These are phyloP conservation scores for Aspergillus quadricinctus DNA, from an alignment of 2,329 filamentous ascomycete genomes.

Conservation along the genomic window DNA sequence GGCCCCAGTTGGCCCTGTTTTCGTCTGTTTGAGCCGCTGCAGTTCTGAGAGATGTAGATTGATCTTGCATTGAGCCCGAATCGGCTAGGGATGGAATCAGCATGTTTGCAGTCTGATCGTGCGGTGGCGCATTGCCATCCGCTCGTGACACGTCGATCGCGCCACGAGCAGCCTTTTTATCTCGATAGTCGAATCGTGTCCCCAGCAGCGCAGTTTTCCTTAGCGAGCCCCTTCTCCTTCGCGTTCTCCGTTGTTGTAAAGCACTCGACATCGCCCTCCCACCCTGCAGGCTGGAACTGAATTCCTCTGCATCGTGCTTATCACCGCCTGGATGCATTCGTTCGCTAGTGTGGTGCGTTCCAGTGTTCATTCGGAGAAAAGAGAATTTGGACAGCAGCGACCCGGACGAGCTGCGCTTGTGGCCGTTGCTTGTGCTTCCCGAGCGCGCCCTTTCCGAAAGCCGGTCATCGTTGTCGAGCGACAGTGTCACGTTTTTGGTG, in stretches of 20 bases:
- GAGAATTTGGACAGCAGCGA: conserved; percentile 65
- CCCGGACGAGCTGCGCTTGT: conserved; percentile 57
- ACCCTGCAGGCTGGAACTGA: conserved; percentile 34
- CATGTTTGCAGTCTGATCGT: conserved; percentile 2
- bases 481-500: conserved; percentile 22
- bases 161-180: conserved; percentile 22
- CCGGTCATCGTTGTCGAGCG: conserved; percentile 19
- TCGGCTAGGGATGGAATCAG: conserved; percentile 11
- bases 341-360: conserved; percentile 32
- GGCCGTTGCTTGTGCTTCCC: conserved; percentile 32
- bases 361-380: conserved; percentile 55
- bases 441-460: conserved; percentile 28
- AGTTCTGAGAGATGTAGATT: conserved; percentile 9
- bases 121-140: conserved; percentile 12
- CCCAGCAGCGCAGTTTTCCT: conserved; percentile 82
- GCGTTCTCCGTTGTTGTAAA: conserved; percentile 51
- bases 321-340: conserved; percentile 23
- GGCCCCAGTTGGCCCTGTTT: conserved; percentile 11
- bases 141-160: conserved; percentile 12
- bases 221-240: conserved; percentile 76
- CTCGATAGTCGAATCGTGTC: conserved; percentile 38
- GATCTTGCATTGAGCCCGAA: conserved; percentile 9
- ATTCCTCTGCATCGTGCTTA: conserved; percentile 22
- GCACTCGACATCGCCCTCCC: conserved; percentile 48
- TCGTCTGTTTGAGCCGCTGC: conserved; percentile 11